Evolutionary conservation across 768 basidiomycete species (phyloP), one percentile per base, ranked within the genome.

Genomic region (Rubroboletus pulcherrimus): DNA sequence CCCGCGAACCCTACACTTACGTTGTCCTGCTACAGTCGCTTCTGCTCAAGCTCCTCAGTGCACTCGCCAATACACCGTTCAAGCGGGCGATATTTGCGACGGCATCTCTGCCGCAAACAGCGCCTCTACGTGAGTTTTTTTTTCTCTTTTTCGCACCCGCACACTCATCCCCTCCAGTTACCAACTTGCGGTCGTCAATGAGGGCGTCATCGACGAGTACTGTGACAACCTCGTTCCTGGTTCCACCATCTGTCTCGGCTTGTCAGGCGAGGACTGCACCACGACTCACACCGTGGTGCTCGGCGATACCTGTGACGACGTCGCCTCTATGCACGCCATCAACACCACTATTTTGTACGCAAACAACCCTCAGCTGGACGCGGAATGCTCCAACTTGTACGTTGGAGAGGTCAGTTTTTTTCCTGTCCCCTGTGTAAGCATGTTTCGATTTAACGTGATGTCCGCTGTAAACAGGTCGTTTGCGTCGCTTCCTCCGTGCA

Each of bases 361-460:
- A 55, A 91, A 91, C 81, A 93, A 93, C 81, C 90, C 88, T 19
- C 84, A 90, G 70, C 77, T 91, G 61, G 59, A 82, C 62, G 3
- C 44, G 0, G 73, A 67, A 0, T 87, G 83, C 70, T 71, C 61
- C 60, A 91, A 91, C 75, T 75, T 92, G 68, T 89, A 90, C 71
- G 65, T 86, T 54, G 88, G 85, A 65, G 86, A 91, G 81, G 89
- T 90, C 48, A 53, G 78, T 74, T 8, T 17, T 3, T 41, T 42
- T 9, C 24, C 35, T 12, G 2, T 19, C 4, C 6, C 12, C 15
- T 48, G 21, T 29, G 2, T 45, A 17, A 8, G 10, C n/a, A 1
- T 10, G 2, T 50, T 19, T 15, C 1, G 33, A 42, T 17, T 30
- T 47, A 7, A 50, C 26, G 10, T 26, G 29, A 24, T 17, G 9